Base-by-base conservation (phyloP, 352 stramenopile genomes). In the Pythium pectinolyticum region DNA sequence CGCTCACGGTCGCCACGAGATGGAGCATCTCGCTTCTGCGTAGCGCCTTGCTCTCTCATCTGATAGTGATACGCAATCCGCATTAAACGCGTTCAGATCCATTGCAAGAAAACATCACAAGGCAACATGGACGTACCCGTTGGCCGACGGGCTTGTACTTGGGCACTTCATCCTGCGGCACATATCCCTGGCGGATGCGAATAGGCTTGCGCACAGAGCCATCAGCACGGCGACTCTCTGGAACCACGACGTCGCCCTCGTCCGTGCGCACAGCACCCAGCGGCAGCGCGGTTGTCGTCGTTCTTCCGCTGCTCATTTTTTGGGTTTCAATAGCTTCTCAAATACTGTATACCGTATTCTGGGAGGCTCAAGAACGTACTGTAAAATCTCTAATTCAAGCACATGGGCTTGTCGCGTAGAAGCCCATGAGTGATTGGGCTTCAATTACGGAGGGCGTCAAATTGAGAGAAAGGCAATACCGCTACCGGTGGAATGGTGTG, bases 91-190 rank as follows among this genome's bases (percentile, higher is more conserved):
- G 39, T 5, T 22, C 14, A 60, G 59, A 5, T 39, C 45, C 22
- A 72, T 53, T 51, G 69, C 61, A 69, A 51, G 61, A 64, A 27
- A 1, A 20, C 31, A 19, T 6, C 24, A 17, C n/a, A 22, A 53
- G 28, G 9, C 32, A 28, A n/a, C n/a, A n/a, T n/a, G n/a, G n/a
- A 57, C 57, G 24, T 48, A 75, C 81, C 15, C 86, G 79, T 40
- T 90, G 78, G 28, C 67, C 82, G 37, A 88, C 63, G 28, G 84
- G 86, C 61, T 90, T 88, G 72, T 95, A 95, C 50, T 82, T 83
- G 52, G 80, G 77, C 50, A 90, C 72, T 63, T 95, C 86, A 54
- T 95, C 86, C 67, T 92, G 84, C 46, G 83, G 82, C 43, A 92
- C 71, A 63, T 92, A 93, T 54, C 84, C 84, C 66, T 88, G 65